These are phyloP conservation scores for Tetraselmis striata DNA, from an alignment of 139 green algal genomes.

Conservation along the genomic window DNA sequence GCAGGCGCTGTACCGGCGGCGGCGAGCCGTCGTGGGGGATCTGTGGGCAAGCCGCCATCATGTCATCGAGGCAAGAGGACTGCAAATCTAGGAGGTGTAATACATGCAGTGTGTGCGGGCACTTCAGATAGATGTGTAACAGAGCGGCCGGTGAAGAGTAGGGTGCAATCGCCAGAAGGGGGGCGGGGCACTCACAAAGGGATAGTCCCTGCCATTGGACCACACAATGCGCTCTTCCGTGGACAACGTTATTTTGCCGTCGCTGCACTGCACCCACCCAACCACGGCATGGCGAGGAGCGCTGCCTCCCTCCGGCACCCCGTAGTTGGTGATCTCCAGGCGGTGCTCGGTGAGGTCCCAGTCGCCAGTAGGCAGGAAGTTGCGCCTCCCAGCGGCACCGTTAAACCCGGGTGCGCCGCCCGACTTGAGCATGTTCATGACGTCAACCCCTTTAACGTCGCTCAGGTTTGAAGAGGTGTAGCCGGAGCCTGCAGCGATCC, in stretches of 20 bases:
- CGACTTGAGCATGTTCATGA: background rate
- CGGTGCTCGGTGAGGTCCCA: background rate
- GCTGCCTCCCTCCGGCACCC: background rate
- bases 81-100: too few species aligned
- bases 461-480: background rate
- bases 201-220: background rate
- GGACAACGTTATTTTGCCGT: background rate
- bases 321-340: background rate
- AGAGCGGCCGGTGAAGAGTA: too few species aligned
- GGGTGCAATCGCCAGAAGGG: too few species aligned
- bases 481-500: background rate
- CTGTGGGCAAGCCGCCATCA: too few species aligned
- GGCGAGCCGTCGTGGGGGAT: background rate
- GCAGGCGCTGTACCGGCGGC: too few species aligned
- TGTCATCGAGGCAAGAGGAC: too few species aligned
- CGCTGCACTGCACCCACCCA: background rate
- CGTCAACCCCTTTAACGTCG: background rate
- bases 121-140: too few species aligned
- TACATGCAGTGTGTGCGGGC: too few species aligned
- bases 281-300: background rate
- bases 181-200: too few species aligned
- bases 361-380: background rate
- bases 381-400: background rate
- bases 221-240: background rate
- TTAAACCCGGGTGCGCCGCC: background rate